Base-by-base conservation (phyloP, 768 basidiomycete species). In the Suillus tomentosus region DNA sequence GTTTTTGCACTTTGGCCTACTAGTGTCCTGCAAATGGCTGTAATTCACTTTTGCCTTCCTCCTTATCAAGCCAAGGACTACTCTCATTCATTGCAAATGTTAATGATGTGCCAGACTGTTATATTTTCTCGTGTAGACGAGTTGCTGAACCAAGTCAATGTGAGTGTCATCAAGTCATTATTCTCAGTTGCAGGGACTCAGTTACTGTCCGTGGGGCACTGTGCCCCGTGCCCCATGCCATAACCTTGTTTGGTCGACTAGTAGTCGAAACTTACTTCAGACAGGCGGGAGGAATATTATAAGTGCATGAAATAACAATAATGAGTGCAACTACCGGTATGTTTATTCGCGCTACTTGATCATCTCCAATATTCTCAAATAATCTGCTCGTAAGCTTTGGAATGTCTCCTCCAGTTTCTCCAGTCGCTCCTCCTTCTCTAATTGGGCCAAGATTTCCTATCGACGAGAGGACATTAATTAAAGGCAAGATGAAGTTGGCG, bases 381-480 rank as follows among this genome's bases (percentile, higher is more conserved):
- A 99, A 74, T 95, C 95, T 51, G 93, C 88, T 51, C 81, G 80
- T 13, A 98, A 94, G 64, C 81, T 88, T 70, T 91, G 88, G 78
- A 93, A 99, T 6, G 96, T 99, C 78, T 96, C 94, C 76, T 95
- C 90, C 51, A 99, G 79, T 74, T 95, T 96, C 64, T 92, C 88
- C 61, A 93, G 82, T 34, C 95, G 84, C 71, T 98, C 96, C 61
- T 89, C 82, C 67, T 91, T 90, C 64, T 96, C 93, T 64, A 98
- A 79, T 71, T 96, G 95, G 60, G 87, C 87, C 53, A 99, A 83
- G 60, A 91, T 85, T 81, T 96, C 94, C 94, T 96, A 71, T 27
- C 5, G 5, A 51, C 27, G 13, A 10, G 45, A 34, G n/a, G 56
- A 51, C 31, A 62, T 59, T 14, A 68, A 57, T 34, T 15, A 65